phyloP scores from a whole-genome alignment of 768 basidiomycete genomes.

The Podaxis sp. region DNA sequence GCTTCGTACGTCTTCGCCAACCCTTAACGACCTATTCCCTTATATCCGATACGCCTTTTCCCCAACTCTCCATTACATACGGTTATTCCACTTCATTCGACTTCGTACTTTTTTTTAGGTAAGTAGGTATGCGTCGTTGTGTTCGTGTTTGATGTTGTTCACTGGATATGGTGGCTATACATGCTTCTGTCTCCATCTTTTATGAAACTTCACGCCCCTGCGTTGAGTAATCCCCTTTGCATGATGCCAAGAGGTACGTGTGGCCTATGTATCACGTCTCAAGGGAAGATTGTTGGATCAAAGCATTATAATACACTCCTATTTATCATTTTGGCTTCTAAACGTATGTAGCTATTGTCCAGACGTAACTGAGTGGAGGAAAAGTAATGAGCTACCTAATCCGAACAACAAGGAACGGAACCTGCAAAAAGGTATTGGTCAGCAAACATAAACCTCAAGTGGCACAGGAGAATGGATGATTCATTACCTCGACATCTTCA shows the following conservation, averaged over 20 bases:
- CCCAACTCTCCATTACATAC: constrained; percentile 10
- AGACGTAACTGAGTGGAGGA: not conserved
- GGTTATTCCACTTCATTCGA: constrained; percentile 15
- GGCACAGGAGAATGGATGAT: not conserved
- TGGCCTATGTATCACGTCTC: not conserved
- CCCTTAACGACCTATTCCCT: constrained; percentile 11
- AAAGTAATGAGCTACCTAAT: constrained; percentile 32
- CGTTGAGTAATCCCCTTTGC: not conserved
- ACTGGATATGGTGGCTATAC: constrained; percentile 26
- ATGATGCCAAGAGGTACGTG: not conserved
- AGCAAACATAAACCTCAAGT: not conserved
- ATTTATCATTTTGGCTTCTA: not conserved
- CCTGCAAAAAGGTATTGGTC: constrained; percentile 32
- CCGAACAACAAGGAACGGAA: constrained; percentile 78
- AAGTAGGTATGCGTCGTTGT: constrained; percentile 39
- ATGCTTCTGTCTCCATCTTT: constrained; percentile 24
- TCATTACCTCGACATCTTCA: constrained; percentile 87
- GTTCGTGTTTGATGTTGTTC: constrained; percentile 20
- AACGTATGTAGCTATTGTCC: not conserved
- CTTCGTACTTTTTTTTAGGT: constrained; percentile 29
- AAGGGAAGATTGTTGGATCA: not conserved
- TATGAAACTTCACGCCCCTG: not conserved
- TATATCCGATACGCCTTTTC: constrained; percentile 16
- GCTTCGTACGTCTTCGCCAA: constrained; percentile 16
- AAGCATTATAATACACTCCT: not conserved